These are phyloP conservation scores for Ophidiomyces ophidiicola DNA, from an alignment of 2,329 filamentous ascomycete genomes.

Conservation along the genomic window DNA sequence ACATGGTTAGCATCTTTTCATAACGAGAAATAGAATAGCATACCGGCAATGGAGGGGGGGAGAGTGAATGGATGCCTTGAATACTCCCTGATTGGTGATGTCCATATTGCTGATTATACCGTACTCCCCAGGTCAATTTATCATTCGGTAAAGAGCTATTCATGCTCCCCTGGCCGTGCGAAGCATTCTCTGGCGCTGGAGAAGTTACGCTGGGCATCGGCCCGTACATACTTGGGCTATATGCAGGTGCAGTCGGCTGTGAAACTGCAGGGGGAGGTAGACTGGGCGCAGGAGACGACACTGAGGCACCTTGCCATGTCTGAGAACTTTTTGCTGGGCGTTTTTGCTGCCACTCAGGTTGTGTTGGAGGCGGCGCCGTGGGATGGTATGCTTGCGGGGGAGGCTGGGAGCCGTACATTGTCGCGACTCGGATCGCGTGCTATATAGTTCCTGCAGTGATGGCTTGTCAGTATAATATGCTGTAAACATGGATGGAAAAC, in stretches of 20 bases:
- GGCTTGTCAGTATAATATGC: too few relatives aligned
- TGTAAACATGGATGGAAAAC: too few relatives aligned
- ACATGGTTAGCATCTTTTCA: not conserved
- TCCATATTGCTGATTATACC: constrained; percentile 24
- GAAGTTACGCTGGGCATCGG: constrained; percentile 21
- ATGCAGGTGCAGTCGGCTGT: constrained; percentile 17
- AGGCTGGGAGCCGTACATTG: constrained; percentile 27
- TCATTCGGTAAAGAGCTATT: constrained; percentile 17
- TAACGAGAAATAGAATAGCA: constrained; percentile 3
- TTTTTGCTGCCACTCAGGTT: constrained; percentile 31
- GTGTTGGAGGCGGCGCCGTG: constrained; percentile 18
- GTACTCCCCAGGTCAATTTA: constrained; percentile 34
- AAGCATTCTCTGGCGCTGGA: constrained; percentile 10
- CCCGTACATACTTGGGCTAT: constrained; percentile 28
- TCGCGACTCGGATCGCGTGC: not conserved
- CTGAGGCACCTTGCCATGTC: constrained; percentile 17
- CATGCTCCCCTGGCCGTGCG: constrained; percentile 15
- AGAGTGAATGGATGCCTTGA: constrained; percentile 15
- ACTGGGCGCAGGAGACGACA: constrained; percentile 14
- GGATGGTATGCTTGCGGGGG: constrained; percentile 19
- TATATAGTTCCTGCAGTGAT: not conserved
- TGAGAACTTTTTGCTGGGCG: constrained; percentile 16
- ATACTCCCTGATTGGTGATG: constrained; percentile 12
- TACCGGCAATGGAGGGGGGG: constrained; percentile 30
- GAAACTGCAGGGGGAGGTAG: constrained; percentile 18